A percentile compares a stretch with the other conserved stretches of the same genome.
Conservation (phyloP, 768 basidiomycete genomes). For the Boletellus emodensis region DNA sequence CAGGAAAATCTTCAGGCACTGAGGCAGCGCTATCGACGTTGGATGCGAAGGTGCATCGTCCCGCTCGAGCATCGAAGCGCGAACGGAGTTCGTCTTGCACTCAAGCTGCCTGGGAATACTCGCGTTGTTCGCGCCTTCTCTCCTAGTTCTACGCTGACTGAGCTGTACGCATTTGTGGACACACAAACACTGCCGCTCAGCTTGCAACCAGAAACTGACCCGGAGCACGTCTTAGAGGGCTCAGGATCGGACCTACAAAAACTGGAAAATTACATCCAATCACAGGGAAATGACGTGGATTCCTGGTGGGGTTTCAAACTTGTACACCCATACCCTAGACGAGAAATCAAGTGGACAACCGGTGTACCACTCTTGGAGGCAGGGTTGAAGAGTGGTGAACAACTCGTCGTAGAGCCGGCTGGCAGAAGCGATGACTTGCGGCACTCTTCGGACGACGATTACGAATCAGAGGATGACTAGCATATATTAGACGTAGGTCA, state of each 20-base stretch:
- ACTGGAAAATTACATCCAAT: slow-evolving; percentile 36
- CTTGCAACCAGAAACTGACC: slow-evolving; percentile 38
- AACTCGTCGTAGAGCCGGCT: slow-evolving; percentile 58
- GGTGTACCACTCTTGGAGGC: slow-evolving; percentile 40
- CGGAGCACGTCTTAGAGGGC: slow-evolving; percentile 38
- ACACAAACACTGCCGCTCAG: slow-evolving; percentile 47
- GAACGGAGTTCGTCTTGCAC: slow-evolving; percentile 41
- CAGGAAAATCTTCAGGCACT: slow-evolving; percentile 31
- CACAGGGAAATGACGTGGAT: slow-evolving; percentile 23
- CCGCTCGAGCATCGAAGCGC: slow-evolving; percentile 25
- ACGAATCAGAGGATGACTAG: slow-evolving; percentile 49
- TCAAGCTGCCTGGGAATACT: slow-evolving; percentile 54
- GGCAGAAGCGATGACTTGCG: slow-evolving; percentile 11
- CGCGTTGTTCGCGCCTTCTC: slow-evolving; percentile 58
- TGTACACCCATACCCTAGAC: slow-evolving; percentile 64
- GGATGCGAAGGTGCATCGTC: slow-evolving; percentile 50
- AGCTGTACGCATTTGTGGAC: slow-evolving; percentile 74
- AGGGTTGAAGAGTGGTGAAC: slow-evolving; percentile 53
- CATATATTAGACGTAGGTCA: not conserved
- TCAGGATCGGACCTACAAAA: slow-evolving; percentile 29
- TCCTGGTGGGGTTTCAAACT: slow-evolving; percentile 77
- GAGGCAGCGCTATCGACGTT: slow-evolving; percentile 55
- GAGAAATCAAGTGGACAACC: slow-evolving; percentile 51
- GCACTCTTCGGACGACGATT: slow-evolving; percentile 48
- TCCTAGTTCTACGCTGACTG: slow-evolving; percentile 46